Evolutionary conservation across 768 basidiomycete species (phyloP).

Genomic region (Boletus reticulatus): DNA sequence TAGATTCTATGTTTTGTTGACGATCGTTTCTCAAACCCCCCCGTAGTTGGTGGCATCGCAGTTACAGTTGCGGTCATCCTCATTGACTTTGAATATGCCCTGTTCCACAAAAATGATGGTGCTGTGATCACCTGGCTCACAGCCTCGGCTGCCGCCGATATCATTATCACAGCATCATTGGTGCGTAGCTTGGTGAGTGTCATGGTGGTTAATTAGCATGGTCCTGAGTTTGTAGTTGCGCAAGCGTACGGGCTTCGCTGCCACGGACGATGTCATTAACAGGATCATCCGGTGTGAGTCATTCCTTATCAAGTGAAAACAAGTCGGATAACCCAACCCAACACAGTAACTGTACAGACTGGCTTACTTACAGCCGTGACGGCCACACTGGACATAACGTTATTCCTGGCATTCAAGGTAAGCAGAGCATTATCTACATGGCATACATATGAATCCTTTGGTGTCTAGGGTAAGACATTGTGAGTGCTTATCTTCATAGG

Average conservation of each 20-base stretch:
- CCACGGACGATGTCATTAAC: slow-evolving; percentile 38
- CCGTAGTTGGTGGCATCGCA: slow-evolving; percentile 34
- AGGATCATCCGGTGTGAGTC: slow-evolving; percentile 39
- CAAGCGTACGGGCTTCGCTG: slow-evolving; percentile 42
- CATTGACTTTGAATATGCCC: slow-evolving; percentile 29
- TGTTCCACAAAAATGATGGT: slow-evolving; percentile 34
- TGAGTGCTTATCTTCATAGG: neutral
- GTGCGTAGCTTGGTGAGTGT: slow-evolving; percentile 41
- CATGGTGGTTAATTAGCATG: neutral
- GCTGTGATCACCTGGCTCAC: slow-evolving; percentile 42
- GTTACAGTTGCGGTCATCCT: slow-evolving; percentile 32
- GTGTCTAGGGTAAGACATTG: slow-evolving; percentile 4
- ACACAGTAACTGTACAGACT: slow-evolving; percentile 29
- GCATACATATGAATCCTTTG: neutral
- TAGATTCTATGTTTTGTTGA: neutral
- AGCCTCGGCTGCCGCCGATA: slow-evolving; percentile 39
- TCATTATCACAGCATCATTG: slow-evolving; percentile 41
- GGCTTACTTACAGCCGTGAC: slow-evolving; percentile 13
- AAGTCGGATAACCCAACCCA: neutral
- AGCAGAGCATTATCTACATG: neutral
- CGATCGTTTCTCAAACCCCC: neutral
- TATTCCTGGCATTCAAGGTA: slow-evolving; percentile 18
- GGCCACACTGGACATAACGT: slow-evolving; percentile 16
- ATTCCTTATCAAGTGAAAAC: neutral
- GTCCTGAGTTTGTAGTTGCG: slow-evolving; percentile 25